phyloP scores from a whole-genome alignment of 2,329 filamentous ascomycete genomes.

The Colletotrichum sp. region DNA sequence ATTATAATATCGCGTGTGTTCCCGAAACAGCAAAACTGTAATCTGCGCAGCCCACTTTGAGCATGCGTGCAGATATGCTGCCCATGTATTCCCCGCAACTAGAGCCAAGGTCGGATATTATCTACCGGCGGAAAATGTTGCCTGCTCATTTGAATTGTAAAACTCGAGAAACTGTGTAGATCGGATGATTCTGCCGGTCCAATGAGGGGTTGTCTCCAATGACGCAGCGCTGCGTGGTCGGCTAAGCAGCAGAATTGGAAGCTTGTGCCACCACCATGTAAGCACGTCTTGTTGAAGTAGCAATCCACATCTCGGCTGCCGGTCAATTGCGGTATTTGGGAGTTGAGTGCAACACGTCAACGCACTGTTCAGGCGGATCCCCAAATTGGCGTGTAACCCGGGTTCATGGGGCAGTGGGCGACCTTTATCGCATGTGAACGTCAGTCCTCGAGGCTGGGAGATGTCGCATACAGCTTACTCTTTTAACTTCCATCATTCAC shows the following conservation, averaged over 20 bases:
- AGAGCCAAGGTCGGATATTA: not conserved
- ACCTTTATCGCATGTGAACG: not conserved
- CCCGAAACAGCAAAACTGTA: not conserved
- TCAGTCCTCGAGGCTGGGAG: not conserved
- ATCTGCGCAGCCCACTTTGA: not conserved
- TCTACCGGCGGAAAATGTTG: not conserved
- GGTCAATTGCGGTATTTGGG: not conserved
- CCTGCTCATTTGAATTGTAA: rapidly evolving
- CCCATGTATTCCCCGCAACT: rapidly evolving
- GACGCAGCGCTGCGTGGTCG: not conserved
- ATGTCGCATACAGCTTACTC: not conserved
- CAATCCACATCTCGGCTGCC: not conserved
- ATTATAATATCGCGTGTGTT: not conserved
- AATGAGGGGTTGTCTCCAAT: not conserved
- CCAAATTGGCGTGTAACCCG: not conserved
- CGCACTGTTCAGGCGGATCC: rapidly evolving
- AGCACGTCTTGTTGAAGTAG: not conserved
- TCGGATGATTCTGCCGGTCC: not conserved
- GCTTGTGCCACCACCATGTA: not conserved
- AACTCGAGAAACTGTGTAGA: rapidly evolving
- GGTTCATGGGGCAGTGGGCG: not conserved
- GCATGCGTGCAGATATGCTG: not conserved
- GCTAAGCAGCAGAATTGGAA: not conserved
- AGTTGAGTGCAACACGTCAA: not conserved
- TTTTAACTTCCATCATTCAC: not conserved